Conservation (phyloP, 2,329 filamentous ascomycete species). For the Arthrobotrys iridis region DNA sequence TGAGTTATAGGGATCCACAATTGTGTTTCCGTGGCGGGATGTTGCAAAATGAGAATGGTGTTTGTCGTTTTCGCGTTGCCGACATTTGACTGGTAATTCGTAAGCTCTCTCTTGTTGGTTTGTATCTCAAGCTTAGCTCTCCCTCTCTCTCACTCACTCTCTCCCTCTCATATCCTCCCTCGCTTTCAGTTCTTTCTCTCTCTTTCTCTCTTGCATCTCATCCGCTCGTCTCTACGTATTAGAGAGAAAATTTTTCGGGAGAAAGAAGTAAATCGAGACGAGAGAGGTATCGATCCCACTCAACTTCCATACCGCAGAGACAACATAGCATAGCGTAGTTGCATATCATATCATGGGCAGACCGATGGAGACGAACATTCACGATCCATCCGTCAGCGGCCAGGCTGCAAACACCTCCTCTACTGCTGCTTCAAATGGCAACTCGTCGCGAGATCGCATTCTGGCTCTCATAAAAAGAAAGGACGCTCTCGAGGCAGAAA, state of each 20-base stretch:
- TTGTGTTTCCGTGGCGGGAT: too few relatives aligned
- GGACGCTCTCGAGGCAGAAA: conserved; percentile 82
- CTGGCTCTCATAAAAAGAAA: conserved; percentile 69
- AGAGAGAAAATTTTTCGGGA: background rate
- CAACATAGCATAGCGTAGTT: conserved; percentile 2
- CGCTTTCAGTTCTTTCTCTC: conserved; percentile 1
- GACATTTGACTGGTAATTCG: background rate
- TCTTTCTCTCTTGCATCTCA: background rate
- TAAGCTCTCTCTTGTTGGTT: conserved; percentile 16
- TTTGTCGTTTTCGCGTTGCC: conserved; percentile 35
- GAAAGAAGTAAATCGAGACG: conserved; percentile 38
- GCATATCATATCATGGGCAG: conserved; percentile 43
- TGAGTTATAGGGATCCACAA: too few relatives aligned
- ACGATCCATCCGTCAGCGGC: conserved; percentile 52
- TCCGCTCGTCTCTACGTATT: background rate
- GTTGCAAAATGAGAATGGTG: conserved; percentile 13
- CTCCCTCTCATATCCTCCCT: background rate
- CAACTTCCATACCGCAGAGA: conserved; percentile 14
- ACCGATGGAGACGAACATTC: conserved; percentile 50
- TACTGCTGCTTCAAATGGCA: conserved; percentile 40
- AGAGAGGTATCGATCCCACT: conserved; percentile 50
- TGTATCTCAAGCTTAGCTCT: background rate
- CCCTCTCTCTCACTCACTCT: background rate
- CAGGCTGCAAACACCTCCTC: conserved; percentile 48
- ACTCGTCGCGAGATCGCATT: conserved; percentile 54